Conservation (phyloP, 192 early-diverging fungal genomes). For the Gaertneriomyces semiglobifer region DNA sequence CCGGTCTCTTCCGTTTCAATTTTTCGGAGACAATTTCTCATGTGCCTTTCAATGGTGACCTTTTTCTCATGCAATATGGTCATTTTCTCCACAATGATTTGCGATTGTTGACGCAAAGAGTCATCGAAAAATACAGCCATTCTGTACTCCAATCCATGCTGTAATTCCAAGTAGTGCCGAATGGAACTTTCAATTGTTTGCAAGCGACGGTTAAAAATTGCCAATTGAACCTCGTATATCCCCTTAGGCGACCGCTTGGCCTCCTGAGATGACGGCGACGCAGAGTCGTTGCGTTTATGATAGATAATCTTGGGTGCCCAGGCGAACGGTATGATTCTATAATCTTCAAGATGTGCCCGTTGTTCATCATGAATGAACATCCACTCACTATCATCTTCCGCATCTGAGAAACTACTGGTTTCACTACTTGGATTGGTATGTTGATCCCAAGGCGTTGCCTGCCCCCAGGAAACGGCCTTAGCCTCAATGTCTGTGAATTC, state of each 20-base stretch:
- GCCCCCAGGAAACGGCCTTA: conserved; percentile 32
- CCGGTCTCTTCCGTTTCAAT: conserved; percentile 5
- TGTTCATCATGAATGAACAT: conserved; percentile 8
- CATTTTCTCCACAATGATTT: conserved; percentile 56
- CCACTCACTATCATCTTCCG: conserved; percentile 16
- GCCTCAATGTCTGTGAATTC: conserved; percentile 49
- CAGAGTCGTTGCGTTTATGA: conserved; percentile 25
- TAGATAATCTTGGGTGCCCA: conserved; percentile 59
- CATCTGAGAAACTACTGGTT: not conserved
- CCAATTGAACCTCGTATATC: conserved; percentile 50
- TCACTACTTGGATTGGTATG: not conserved
- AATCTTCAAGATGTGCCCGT: conserved; percentile 4
- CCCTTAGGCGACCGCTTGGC: not conserved
- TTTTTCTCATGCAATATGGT: conserved; percentile 60
- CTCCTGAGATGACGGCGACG: conserved; percentile 4
- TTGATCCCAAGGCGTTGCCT: not conserved
- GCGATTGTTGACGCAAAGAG: conserved; percentile 43
- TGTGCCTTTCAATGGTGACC: conserved; percentile 45
- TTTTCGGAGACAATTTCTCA: conserved; percentile 29
- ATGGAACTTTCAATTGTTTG: conserved; percentile 59
- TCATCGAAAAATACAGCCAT: conserved; percentile 44
- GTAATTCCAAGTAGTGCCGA: conserved; percentile 46
- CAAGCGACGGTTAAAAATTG: conserved; percentile 50
- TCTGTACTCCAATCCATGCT: conserved; percentile 49
- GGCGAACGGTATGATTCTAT: conserved; percentile 53